These are phyloP conservation scores for Senna tora DNA, from an alignment of 306 rosid species.

Conservation along the genomic window DNA sequence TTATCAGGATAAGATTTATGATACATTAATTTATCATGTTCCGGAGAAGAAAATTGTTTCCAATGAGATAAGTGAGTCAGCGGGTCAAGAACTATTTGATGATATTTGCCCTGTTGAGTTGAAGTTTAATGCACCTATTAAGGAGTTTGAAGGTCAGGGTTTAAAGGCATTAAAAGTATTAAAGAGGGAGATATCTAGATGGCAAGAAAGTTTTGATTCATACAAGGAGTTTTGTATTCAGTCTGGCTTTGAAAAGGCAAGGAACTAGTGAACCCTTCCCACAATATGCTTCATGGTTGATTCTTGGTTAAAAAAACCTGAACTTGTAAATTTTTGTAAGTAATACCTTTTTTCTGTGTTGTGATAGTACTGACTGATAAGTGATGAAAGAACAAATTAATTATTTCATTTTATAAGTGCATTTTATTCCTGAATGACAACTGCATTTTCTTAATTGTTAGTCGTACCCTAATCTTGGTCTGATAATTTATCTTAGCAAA, in stretches of 20 bases:
- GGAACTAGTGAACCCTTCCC: conserved; percentile 8
- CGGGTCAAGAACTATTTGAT: conserved; percentile 53
- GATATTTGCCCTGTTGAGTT: conserved; percentile 60
- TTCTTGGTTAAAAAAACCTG: conserved; percentile 8
- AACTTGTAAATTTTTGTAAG: not conserved
- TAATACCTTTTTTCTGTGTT: not conserved
- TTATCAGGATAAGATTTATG: conserved; percentile 38
- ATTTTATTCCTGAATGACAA: too few relatives aligned
- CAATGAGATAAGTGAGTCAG: conserved; percentile 40
- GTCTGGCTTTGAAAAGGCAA: conserved; percentile 36
- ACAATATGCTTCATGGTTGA: conserved; percentile 15
- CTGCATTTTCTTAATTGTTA: too few relatives aligned
- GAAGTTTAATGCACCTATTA: conserved; percentile 51
- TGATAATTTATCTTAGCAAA: too few relatives aligned
- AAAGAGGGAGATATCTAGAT: conserved; percentile 61
- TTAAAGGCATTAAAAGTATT: conserved; percentile 51
- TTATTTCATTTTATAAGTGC: too few relatives aligned
- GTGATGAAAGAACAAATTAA: too few relatives aligned
- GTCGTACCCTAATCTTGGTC: too few relatives aligned
- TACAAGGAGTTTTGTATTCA: conserved; percentile 44
- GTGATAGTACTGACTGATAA: not conserved
- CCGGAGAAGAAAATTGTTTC: conserved; percentile 35
- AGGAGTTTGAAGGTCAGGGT: conserved; percentile 44
- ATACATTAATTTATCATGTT: conserved; percentile 53
- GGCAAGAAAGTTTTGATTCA: conserved; percentile 50